Evolutionary conservation across 495 filamentous ascomycete genomes (phyloP).

Genomic region (Aspergillus bridgeri): DNA sequence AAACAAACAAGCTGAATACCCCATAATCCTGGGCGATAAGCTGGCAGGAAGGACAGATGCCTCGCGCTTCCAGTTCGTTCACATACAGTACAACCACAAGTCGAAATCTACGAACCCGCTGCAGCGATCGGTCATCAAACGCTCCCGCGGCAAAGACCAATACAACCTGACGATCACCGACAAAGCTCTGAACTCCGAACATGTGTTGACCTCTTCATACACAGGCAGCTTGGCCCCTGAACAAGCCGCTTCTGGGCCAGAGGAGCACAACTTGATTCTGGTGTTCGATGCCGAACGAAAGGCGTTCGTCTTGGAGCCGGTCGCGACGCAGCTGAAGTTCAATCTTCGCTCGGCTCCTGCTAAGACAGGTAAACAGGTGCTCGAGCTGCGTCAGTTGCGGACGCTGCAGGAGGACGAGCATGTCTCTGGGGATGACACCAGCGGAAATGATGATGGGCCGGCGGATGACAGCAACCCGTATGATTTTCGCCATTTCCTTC

Average conservation of each 20-base stretch:
- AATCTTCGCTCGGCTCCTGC: slow-evolving; percentile 51
- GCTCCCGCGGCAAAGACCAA: slow-evolving; percentile 33
- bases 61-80: slow-evolving; percentile 30
- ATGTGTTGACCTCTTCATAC: slow-evolving; percentile 44
- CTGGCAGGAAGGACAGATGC: slow-evolving; percentile 26
- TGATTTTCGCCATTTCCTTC: slow-evolving; percentile 58
- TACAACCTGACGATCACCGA: slow-evolving; percentile 51
- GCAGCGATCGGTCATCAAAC: slow-evolving; percentile 40
- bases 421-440: slow-evolving; percentile 33
- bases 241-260: slow-evolving; percentile 22
- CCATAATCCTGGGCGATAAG: slow-evolving; percentile 42
- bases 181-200: slow-evolving; percentile 41
- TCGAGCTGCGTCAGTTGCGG: slow-evolving; percentile 44
- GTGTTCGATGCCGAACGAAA: slow-evolving; percentile 51
- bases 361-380: slow-evolving; percentile 43
- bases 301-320: slow-evolving; percentile 49
- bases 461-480: slow-evolving; percentile 55
- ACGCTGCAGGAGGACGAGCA: slow-evolving; percentile 41
- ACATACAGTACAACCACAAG: slow-evolving; percentile 53
- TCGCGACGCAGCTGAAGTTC: slow-evolving; percentile 53
- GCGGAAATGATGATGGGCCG: slow-evolving; percentile 40
- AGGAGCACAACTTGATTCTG: slow-evolving; percentile 43
- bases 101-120: slow-evolving; percentile 43
- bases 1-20: slow-evolving; percentile 48
- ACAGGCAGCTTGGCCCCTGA: slow-evolving; percentile 46